Percentiles rank a stretch among this genome's conserved stretches.
phyloP scores from a whole-genome alignment of 768 basidiomycete species.

The Rhodotorula graminis region DNA sequence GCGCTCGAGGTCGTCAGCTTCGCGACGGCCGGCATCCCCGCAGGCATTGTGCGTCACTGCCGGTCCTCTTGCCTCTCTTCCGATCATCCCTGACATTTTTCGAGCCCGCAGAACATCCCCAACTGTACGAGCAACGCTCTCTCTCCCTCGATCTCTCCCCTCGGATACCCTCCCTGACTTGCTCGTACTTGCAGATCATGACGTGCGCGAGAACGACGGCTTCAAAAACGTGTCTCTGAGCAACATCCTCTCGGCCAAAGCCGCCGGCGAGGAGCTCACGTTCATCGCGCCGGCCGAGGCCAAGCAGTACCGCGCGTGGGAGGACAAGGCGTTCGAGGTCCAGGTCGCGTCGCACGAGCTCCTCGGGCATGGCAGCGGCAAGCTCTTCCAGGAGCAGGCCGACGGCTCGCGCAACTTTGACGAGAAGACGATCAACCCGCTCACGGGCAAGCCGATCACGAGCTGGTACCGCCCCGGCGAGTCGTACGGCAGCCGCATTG shows the following conservation, averaged over 20 bases:
- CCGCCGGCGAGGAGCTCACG: slow-evolving; percentile 68
- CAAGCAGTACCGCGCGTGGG: slow-evolving; percentile 70
- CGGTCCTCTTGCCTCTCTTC: not conserved
- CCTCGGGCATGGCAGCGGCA: slow-evolving; percentile 74
- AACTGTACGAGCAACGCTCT: not conserved
- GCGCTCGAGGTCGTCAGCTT: slow-evolving; percentile 77
- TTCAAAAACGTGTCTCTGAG: slow-evolving; percentile 87
- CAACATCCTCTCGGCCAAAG: slow-evolving; percentile 84
- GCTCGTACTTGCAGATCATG: slow-evolving; percentile 47
- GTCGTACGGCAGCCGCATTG: slow-evolving; percentile 72
- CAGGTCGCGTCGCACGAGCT: slow-evolving; percentile 84
- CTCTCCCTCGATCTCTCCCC: slow-evolving; percentile 56
- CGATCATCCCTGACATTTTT: not conserved
- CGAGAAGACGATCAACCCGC: slow-evolving; percentile 50
- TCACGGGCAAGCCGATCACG: slow-evolving; percentile 44
- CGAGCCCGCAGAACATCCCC: slow-evolving; percentile 10
- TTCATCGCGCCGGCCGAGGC: slow-evolving; percentile 77
- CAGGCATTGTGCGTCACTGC: slow-evolving; percentile 52
- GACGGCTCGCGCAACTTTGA: slow-evolving; percentile 81
- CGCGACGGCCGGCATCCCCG: slow-evolving; percentile 81
- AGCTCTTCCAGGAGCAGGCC: slow-evolving; percentile 68
- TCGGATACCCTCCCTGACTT: not conserved
- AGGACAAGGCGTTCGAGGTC: slow-evolving; percentile 69
- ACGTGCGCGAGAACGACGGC: slow-evolving; percentile 71
- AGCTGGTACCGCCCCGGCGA: slow-evolving; percentile 84